Conservation (phyloP, 306 rosid species). For the Cucumis sativus region Cucumber_9930_V3 NC_026660.2:1808501-1809000, state of each 20-base stretch:
- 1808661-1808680: conserved; percentile 45
- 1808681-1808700: conserved; percentile 32
- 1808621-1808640: conserved; percentile 29
- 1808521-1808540: conserved; percentile 1
- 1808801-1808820: conserved; percentile 30
- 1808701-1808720: background rate
- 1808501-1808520: conserved; percentile 25
- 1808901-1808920: conserved; percentile 40
- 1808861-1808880: conserved; percentile 22
- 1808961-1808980: conserved; percentile 9
- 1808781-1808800: conserved; percentile 3
- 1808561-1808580: conserved; percentile 80
- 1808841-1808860: background rate
- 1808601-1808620: conserved; percentile 49
- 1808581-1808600: conserved; percentile 59
- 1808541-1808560: conserved; percentile 33
- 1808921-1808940: background rate
- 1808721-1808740: conserved; percentile 25
- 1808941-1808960: background rate
- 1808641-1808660: conserved; percentile 87
- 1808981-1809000: conserved; percentile 28
- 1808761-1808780: conserved; percentile 12
- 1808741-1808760: conserved; percentile 27
- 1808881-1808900: conserved; percentile 59
- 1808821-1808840: conserved; percentile 34